These are phyloP conservation scores for Epichloe aotearoae DNA, from an alignment of 2,329 filamentous ascomycete genomes.

Conservation along the genomic window DNA sequence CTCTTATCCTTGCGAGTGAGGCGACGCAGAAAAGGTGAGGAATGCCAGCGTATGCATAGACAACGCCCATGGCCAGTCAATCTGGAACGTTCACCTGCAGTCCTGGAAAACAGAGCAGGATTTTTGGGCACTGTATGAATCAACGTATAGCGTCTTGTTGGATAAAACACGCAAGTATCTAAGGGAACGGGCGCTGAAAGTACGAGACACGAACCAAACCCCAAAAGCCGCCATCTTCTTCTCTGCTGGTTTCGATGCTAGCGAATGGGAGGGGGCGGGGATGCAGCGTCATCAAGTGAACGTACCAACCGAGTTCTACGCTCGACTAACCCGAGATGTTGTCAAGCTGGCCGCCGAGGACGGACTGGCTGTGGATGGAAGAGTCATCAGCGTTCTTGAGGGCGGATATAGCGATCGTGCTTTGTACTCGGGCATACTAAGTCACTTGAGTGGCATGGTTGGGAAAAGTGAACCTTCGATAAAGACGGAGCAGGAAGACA, in stretches of 20 bases:
- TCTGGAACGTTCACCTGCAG: constrained; percentile 94
- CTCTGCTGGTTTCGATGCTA: constrained; percentile 93
- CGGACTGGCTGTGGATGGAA: constrained; percentile 62
- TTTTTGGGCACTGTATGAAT: constrained; percentile 82
- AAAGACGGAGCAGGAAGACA: constrained; percentile 17
- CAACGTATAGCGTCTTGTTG: constrained; percentile 61
- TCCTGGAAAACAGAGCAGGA: constrained; percentile 70
- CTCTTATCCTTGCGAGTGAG: constrained; percentile 89
- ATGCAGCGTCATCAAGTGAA: constrained; percentile 97
- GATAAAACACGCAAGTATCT: constrained; percentile 72
- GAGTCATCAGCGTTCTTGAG: constrained; percentile 86
- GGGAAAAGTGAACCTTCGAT: constrained; percentile 33
- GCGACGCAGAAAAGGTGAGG: constrained; percentile 85
- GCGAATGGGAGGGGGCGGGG: constrained; percentile 78
- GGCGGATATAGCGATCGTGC: constrained; percentile 93
- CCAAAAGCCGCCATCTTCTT: constrained; percentile 85
- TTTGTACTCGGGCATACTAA: constrained; percentile 74
- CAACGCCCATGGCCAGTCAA: constrained; percentile 80
- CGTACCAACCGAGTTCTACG: constrained; percentile 94
- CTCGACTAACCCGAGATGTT: constrained; percentile 75
- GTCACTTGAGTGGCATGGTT: constrained; percentile 75
- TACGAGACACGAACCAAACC: constrained; percentile 43
- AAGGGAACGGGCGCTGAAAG: constrained; percentile 53
- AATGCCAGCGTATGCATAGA: constrained; percentile 92
- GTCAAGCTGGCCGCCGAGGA: constrained; percentile 71